Percentiles rank a stretch among this genome's conserved stretches.
Conservation (phyloP, 1,284 basidiomycete species). For the Rhodotorula sp. region DNA sequence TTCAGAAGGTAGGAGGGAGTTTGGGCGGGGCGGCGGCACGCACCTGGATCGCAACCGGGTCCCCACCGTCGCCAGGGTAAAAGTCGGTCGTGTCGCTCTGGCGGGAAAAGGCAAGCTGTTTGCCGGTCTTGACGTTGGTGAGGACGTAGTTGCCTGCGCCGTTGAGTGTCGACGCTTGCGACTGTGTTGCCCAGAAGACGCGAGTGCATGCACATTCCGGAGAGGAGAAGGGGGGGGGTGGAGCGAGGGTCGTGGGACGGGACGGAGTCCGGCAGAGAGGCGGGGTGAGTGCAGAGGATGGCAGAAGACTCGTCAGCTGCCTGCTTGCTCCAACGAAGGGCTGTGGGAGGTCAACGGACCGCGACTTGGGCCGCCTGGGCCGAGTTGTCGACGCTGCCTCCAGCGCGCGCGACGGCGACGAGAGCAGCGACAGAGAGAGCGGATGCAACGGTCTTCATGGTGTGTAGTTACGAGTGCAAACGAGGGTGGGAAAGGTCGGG, state of each 20-base stretch:
- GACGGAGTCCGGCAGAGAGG: background rate
- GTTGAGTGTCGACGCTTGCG: conserved; percentile 15
- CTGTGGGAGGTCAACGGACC: conserved; percentile 1
- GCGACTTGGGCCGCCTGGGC: conserved; percentile 8
- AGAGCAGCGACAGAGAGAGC: conserved; percentile 7
- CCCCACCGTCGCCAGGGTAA: conserved; percentile 12
- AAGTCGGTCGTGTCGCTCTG: conserved; percentile 27
- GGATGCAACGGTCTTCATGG: conserved; percentile 12
- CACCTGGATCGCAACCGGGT: conserved; percentile 30
- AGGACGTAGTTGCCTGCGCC: conserved; percentile 33
- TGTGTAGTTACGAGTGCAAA: background rate
- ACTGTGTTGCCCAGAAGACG: background rate
- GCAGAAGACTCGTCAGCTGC: background rate
- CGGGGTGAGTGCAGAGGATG: too few relatives aligned
- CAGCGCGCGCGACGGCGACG: conserved; percentile 13
- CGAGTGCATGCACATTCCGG: background rate
- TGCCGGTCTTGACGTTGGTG: conserved; percentile 33
- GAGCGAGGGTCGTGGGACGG: background rate
- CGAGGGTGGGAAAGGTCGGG: background rate
- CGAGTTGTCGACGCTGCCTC: conserved; percentile 30
- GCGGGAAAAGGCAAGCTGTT: conserved; percentile 27
- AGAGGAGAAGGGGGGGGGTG: background rate
- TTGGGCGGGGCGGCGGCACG: too few relatives aligned
- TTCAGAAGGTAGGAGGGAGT: too few relatives aligned
- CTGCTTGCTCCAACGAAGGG: too few relatives aligned